phyloP scores from a whole-genome alignment of 768 basidiomycete species.

The Amanita rubescens region DNA sequence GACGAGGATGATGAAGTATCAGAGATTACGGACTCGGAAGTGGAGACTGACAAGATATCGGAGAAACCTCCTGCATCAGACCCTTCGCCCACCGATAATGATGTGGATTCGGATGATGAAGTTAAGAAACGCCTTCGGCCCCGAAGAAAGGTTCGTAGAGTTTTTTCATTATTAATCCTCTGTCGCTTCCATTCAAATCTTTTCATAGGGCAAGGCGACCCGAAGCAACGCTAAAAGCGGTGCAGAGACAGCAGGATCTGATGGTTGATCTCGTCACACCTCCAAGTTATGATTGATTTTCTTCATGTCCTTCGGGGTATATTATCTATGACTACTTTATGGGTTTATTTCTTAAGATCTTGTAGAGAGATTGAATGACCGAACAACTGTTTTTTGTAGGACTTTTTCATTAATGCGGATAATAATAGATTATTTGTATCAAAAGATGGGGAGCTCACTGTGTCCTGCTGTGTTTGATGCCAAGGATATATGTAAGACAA shows the following conservation, averaged over 20 bases:
- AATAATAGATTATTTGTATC: too few relatives aligned
- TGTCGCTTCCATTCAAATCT: not conserved
- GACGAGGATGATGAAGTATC: constrained; percentile 14
- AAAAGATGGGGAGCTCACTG: too few relatives aligned
- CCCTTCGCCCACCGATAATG: constrained; percentile 17
- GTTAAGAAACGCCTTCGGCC: constrained; percentile 16
- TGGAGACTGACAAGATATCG: constrained; percentile 20
- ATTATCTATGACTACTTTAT: constrained; percentile 5
- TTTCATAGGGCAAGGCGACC: constrained; percentile 8
- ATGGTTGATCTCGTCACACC: not conserved
- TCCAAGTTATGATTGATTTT: not conserved
- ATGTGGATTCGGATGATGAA: constrained; percentile 22
- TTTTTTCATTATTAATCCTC: not conserved
- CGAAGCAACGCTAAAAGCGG: not conserved
- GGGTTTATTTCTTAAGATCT: not conserved
- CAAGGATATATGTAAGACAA: too few relatives aligned
- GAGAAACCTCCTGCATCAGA: constrained; percentile 5
- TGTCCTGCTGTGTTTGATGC: too few relatives aligned
- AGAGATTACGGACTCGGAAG: constrained; percentile 34
- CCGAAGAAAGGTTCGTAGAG: constrained; percentile 8
- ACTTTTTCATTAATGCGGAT: too few relatives aligned
- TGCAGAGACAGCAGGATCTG: not conserved
- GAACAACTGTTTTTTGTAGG: too few relatives aligned
- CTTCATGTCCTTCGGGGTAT: not conserved
- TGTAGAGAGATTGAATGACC: not conserved